Base-by-base conservation (phyloP, 768 basidiomycete genomes). In the Mycena pura region DNA sequence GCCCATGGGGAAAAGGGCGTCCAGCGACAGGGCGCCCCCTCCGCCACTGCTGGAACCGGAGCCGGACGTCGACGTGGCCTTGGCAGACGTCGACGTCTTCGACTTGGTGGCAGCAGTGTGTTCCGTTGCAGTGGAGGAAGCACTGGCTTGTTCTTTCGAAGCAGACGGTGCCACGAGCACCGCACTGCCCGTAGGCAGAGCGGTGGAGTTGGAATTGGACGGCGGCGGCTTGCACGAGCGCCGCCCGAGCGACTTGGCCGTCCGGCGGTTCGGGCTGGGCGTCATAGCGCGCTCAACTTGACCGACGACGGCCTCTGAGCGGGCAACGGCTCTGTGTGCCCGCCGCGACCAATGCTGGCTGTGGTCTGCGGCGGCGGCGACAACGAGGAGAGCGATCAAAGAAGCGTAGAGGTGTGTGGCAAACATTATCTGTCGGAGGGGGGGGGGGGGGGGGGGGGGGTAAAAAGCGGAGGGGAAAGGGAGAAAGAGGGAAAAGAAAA, bases 1-100 rank as follows among this genome's bases (percentile, higher is more conserved):
- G 22, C 66, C 43, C 46, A 78, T 72, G n/a, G 83, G 83, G 72
- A 83, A 84, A 45, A 84, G 75, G 17, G 73, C 69, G 39, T 62
- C 63, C 10, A 79, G 68, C 21, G 69, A 65, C 39, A 65, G 25
- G 5, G 22, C 53, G 4, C 48, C 53, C 32, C 46, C 62, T 6
- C 61, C 58, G 41, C 56, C 24, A 29, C 49, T 28, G 28, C 28
- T 21, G 17, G 39, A 29, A 27, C 50, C n/a, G 24, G 28, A 45
- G 61, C 69, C 60, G 17, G 52, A 53, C 7, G 66, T 63, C 34
- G 63, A 73, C 44, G 63, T 60, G 34, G 64, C 59, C 52, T 24
- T 48, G 24, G 47, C 28, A 3, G 66, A 57, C 7, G 67, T 29
- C 15, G 69, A 46, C 32, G 64, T 31, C 41, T 63, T 44, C 51